phyloP scores from a whole-genome alignment of 164 flowering plant genomes.

The Umbilicus rupestris region DNA sequence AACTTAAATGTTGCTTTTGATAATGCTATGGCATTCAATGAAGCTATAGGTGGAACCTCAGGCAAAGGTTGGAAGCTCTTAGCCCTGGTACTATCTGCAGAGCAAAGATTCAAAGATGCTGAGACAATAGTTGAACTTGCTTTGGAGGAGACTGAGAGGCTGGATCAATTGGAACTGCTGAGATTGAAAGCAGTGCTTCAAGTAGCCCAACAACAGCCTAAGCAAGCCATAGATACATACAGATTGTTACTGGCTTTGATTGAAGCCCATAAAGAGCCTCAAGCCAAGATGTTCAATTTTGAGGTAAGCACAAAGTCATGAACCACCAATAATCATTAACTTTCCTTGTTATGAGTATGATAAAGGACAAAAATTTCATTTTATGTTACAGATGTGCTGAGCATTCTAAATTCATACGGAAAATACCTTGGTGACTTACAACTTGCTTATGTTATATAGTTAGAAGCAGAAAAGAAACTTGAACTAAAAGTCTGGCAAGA shows the following conservation, averaged over 20 bases:
- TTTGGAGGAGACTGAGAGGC: slow-evolving; percentile 56
- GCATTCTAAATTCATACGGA: neutral
- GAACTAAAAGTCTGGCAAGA: slow-evolving; percentile 85
- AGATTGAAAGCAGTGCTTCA: slow-evolving; percentile 73
- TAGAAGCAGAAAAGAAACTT: slow-evolving; percentile 22
- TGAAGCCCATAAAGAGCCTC: slow-evolving; percentile 42
- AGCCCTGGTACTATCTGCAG: slow-evolving; percentile 65
- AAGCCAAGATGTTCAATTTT: slow-evolving; percentile 17
- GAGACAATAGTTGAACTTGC: slow-evolving; percentile 73
- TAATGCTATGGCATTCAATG: slow-evolving; percentile 37
- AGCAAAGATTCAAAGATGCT: slow-evolving; percentile 66
- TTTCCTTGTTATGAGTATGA: neutral
- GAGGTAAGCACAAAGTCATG: slow-evolving; percentile 32
- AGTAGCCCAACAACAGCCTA: slow-evolving; percentile 73
- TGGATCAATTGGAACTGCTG: slow-evolving; percentile 56
- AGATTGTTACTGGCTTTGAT: slow-evolving; percentile 57
- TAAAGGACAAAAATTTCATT: neutral
- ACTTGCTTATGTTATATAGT: slow-evolving; percentile 26
- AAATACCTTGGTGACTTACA: neutral
- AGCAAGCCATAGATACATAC: slow-evolving; percentile 74
- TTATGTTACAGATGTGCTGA: neutral
- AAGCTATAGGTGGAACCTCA: slow-evolving; percentile 46
- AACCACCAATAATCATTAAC: neutral
- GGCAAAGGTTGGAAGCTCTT: slow-evolving; percentile 66
- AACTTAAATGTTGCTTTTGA: slow-evolving; percentile 59